Conservation (phyloP, 805 yeast species). For the Myxozyma udenii region DNA sequence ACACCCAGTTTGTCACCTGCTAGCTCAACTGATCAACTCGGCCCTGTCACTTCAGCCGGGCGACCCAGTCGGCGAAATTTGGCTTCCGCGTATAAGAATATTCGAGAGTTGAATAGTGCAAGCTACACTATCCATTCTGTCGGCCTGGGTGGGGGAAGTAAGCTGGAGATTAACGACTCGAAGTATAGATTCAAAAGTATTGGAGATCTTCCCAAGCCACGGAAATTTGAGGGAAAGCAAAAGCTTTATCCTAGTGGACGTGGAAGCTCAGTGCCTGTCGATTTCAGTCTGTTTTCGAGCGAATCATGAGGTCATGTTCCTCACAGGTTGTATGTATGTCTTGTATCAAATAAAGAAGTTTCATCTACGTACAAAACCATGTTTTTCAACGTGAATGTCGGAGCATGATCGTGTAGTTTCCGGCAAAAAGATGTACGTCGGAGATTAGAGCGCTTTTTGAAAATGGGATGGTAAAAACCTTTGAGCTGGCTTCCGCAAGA, state of each 20-base stretch:
- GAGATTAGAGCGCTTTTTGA: no score
- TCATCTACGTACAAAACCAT: no score
- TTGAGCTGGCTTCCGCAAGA: no score
- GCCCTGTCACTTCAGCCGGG: conserved; percentile 2
- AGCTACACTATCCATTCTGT: conserved; percentile 52
- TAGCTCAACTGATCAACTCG: conserved; percentile 8
- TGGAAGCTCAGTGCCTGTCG: conserved; percentile 86
- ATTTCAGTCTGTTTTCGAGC: conserved; percentile 47
- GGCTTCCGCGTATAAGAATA: conserved; percentile 38
- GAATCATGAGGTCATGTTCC: no score
- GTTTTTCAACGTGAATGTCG: no score
- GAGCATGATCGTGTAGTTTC: no score
- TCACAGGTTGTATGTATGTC: no score
- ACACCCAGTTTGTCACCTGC: conserved; percentile 29
- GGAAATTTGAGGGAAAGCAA: conserved; percentile 64
- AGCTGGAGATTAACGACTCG: conserved; percentile 61
- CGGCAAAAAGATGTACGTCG: no score
- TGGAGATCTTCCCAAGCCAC: conserved; percentile 78
- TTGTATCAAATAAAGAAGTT: no score
- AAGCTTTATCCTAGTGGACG: conserved; percentile 94
- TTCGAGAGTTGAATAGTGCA: conserved; percentile 62
- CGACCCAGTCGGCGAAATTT: not conserved
- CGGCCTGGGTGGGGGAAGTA: conserved; percentile 26
- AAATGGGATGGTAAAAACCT: no score
- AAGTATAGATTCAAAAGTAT: conserved; percentile 68